Conservation (phyloP, 306 rosid species). For the Hippophae tibetana region DNA sequence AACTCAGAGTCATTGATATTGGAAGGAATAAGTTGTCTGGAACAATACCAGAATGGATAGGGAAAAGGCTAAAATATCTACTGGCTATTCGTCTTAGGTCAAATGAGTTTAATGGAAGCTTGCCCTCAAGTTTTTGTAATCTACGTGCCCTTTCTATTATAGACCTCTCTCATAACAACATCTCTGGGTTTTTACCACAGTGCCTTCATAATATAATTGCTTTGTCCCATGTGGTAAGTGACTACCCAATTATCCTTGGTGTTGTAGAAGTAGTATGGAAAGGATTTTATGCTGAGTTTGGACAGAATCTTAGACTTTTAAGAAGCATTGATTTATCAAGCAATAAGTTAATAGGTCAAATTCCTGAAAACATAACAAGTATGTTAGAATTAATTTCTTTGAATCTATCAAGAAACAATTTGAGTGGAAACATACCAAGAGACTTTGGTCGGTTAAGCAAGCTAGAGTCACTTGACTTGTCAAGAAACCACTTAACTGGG, state of each 20-base stretch:
- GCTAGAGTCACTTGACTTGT: slow-evolving; percentile 23
- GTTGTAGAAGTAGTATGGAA: slow-evolving; percentile 9
- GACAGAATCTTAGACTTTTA: background rate
- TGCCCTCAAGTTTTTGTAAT: slow-evolving; percentile 10
- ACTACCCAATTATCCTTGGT: background rate
- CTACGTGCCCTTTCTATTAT: slow-evolving; percentile 1
- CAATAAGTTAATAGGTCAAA: slow-evolving; percentile 17
- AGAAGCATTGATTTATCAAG: slow-evolving; percentile 25
- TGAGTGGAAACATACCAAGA: slow-evolving; percentile 12
- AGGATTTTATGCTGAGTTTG: slow-evolving; percentile 11
- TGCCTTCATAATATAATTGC: slow-evolving; percentile 14
- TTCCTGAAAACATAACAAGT: slow-evolving; percentile 11
- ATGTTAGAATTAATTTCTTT: slow-evolving; percentile 7
- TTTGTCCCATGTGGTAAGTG: background rate
- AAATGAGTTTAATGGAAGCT: slow-evolving; percentile 13
- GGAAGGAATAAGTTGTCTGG: slow-evolving; percentile 18
- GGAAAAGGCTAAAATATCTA: slow-evolving; percentile 2
- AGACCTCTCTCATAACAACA: slow-evolving; percentile 13
- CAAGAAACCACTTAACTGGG: slow-evolving; percentile 19
- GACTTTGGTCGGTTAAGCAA: slow-evolving; percentile 1
- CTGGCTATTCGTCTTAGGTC: slow-evolving; percentile 1
- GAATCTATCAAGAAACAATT: slow-evolving; percentile 18
- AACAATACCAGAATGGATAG: slow-evolving; percentile 11
- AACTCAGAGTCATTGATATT: slow-evolving; percentile 13
- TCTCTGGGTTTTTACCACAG: slow-evolving; percentile 8